phyloP scores from a whole-genome alignment of 257 asterid genomes.

The Solanum tarapatanum region DNA sequence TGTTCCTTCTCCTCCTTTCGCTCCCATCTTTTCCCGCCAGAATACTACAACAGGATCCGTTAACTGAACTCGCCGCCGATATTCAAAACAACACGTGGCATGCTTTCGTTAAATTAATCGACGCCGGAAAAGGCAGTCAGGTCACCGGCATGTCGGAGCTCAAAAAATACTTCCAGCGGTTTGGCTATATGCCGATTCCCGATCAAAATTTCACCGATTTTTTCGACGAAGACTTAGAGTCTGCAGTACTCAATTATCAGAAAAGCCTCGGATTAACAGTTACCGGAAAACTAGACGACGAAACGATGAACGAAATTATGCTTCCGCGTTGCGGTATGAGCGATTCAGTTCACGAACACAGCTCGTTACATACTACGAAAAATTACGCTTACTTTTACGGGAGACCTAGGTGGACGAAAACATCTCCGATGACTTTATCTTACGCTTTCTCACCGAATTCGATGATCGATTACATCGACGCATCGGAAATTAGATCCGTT shows the following conservation, averaged over 20 bases:
- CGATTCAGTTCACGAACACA: constrained; percentile 10
- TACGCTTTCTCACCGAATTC: constrained; percentile 59
- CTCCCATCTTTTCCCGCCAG: constrained; percentile 37
- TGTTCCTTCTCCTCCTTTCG: constrained; percentile 14
- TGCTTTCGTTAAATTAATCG: constrained; percentile 37
- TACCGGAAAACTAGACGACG: constrained; percentile 48
- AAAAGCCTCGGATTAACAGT: constrained; percentile 32
- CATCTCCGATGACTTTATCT: constrained; percentile 35
- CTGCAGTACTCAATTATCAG: constrained; percentile 46
- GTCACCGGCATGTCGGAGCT: constrained; percentile 67
- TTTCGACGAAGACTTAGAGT: constrained; percentile 52
- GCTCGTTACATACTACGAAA: constrained; percentile 15
- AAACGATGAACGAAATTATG: constrained; percentile 36
- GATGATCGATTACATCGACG: constrained; percentile 32
- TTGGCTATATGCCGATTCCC: constrained; percentile 45
- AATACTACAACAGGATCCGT: constrained; percentile 1
- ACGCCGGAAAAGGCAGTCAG: constrained; percentile 55
- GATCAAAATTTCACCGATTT: constrained; percentile 28
- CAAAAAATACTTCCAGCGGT: constrained; percentile 62
- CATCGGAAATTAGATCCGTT: constrained; percentile 21
- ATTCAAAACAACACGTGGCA: constrained; percentile 41
- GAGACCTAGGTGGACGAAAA: constrained; percentile 48
- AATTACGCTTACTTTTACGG: constrained; percentile 50
- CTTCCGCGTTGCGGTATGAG: constrained; percentile 72
- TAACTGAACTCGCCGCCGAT: constrained; percentile 19